Percentiles rank a stretch among this genome's conserved stretches.
Evolutionary conservation across 1,284 basidiomycete genomes (phyloP).

Genomic region (Cystobasidium pallidum): DNA sequence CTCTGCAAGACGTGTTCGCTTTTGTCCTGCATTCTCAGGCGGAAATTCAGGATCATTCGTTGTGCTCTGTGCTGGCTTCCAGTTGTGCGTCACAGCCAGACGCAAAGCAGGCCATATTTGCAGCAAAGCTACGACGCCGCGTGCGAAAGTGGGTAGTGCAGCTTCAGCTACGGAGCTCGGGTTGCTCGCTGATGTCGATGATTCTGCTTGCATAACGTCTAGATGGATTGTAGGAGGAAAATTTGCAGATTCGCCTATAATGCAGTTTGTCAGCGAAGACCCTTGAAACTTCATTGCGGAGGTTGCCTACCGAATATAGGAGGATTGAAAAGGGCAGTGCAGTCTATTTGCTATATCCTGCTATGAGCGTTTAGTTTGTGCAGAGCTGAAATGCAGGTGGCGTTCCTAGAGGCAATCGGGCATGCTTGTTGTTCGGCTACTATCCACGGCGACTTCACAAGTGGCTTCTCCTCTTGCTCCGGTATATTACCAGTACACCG

Average conservation of each 20-base stretch:
- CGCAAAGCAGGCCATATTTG: slow-evolving; percentile 78
- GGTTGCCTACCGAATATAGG: no score
- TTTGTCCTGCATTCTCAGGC: slow-evolving; percentile 65
- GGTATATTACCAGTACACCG: background rate
- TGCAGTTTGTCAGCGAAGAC: background rate
- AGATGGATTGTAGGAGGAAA: slow-evolving; percentile 5
- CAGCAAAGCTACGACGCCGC: slow-evolving; percentile 79
- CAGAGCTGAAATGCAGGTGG: background rate
- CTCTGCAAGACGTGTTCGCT: slow-evolving; percentile 78
- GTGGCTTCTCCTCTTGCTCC: background rate
- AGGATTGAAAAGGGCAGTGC: no score
- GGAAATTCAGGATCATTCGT: slow-evolving; percentile 60
- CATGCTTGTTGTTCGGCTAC: background rate
- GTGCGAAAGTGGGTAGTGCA: slow-evolving; percentile 68
- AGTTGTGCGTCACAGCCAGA: slow-evolving; percentile 75
- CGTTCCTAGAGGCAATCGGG: slow-evolving; percentile 9
- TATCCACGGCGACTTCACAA: background rate
- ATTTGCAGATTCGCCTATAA: background rate
- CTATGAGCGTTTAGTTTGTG: background rate
- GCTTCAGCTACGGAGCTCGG: slow-evolving; percentile 28
- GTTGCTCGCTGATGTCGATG: slow-evolving; percentile 10
- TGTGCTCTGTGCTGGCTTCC: slow-evolving; percentile 60
- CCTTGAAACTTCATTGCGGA: no score
- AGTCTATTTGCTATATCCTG: background rate
- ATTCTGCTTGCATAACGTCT: slow-evolving; percentile 31